A percentile compares a stretch with the other conserved stretches of the same genome.
Conservation (phyloP, 805 yeast genomes). For the Candida mattraensis region DNA sequence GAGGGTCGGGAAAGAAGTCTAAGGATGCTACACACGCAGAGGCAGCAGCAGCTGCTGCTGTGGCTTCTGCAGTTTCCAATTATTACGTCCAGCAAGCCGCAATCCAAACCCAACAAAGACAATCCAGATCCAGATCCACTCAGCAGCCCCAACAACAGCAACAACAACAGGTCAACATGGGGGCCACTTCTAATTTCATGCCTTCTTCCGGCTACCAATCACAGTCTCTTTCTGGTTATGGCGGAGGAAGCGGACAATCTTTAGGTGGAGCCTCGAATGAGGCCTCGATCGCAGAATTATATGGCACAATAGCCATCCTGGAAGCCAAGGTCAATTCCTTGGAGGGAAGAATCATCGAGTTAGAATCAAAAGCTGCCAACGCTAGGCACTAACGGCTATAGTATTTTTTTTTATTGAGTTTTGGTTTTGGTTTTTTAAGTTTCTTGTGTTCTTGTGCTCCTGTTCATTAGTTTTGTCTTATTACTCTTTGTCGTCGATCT, state of each 20-base stretch:
- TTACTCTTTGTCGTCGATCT: neutral
- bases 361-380: constrained; percentile 17
- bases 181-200: constrained; percentile 11
- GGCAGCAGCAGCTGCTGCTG: constrained; percentile 23
- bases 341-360: constrained; percentile 19
- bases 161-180: constrained; percentile 13
- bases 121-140: constrained; percentile 18
- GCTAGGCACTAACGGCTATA: constrained; percentile 6
- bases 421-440: constrained; percentile 1
- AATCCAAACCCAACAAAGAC: constrained; percentile 20
- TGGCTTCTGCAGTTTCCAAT: constrained; percentile 20
- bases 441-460: neutral
- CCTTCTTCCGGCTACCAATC: constrained; percentile 11
- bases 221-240: constrained; percentile 11
- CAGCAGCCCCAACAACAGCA: constrained; percentile 13
- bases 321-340: constrained; percentile 22
- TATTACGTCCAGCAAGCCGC: constrained; percentile 20
- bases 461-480: neutral
- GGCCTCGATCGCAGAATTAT: constrained; percentile 15
- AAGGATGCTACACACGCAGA: constrained; percentile 19
- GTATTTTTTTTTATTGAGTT: neutral
- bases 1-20: constrained; percentile 11
- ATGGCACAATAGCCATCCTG: constrained; percentile 20
- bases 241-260: constrained; percentile 6
- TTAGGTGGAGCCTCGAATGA: constrained; percentile 8